Conservation (phyloP, 2,329 filamentous ascomycete genomes). For the Fusarium equiseti region DNA sequence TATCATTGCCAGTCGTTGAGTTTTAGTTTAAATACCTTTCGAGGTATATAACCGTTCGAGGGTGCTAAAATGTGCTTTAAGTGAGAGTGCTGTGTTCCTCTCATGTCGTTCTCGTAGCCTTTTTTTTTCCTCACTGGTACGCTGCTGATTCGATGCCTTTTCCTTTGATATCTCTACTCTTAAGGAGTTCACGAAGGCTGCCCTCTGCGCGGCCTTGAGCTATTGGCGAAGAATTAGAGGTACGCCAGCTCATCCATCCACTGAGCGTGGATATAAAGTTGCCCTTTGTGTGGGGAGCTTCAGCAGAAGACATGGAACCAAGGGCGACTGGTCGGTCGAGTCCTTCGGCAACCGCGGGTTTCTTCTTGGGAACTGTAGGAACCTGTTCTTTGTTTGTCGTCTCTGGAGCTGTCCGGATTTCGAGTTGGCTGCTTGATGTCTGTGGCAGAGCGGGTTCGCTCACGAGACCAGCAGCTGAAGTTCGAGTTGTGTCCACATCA, state of each 20-base stretch:
- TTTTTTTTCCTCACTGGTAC: conserved; percentile 8
- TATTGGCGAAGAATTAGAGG: conserved; percentile 41
- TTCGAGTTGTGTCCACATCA: conserved; percentile 49
- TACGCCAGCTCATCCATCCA: conserved; percentile 61
- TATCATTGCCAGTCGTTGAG: conserved; percentile 36
- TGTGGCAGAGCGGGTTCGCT: conserved; percentile 69
- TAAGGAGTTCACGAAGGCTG: conserved; percentile 66
- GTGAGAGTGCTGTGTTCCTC: conserved; percentile 48
- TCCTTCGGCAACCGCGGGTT: conserved; percentile 33
- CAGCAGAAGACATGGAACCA: conserved; percentile 47
- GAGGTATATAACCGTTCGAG: background rate
- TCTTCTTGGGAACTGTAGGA: conserved; percentile 30
- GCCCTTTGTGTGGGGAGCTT: conserved; percentile 42
- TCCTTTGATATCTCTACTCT: conserved; percentile 52
- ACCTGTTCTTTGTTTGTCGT: conserved; percentile 42
- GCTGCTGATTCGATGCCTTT: conserved; percentile 49
- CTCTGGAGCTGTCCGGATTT: conserved; percentile 57
- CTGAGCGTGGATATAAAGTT: conserved; percentile 56
- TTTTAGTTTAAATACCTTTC: conserved; percentile 11
- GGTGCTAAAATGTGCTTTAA: conserved; percentile 1
- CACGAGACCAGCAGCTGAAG: conserved; percentile 59
- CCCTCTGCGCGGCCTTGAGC: conserved; percentile 65
- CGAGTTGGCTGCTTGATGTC: conserved; percentile 65
- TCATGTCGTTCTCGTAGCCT: conserved; percentile 13
- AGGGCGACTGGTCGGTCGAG: conserved; percentile 47